Conservation (phyloP, 768 basidiomycete species). For the Lentinula guzmanii region DNA sequence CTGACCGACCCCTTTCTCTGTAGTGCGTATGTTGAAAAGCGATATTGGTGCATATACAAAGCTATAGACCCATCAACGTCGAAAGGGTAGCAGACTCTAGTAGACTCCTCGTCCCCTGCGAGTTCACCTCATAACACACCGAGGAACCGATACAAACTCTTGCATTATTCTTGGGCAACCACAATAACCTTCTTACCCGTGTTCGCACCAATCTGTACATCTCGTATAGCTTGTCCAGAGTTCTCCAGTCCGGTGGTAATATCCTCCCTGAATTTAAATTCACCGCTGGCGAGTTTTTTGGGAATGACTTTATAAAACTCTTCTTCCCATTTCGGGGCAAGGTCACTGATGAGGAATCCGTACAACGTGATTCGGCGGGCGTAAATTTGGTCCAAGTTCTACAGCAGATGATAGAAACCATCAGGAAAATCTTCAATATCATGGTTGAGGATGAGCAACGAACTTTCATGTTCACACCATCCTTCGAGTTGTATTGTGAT, state of each 20-base stretch:
- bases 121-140: too few species aligned
- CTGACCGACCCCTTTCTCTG: too few species aligned
- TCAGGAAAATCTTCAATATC: neutral
- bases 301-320: conserved; percentile 26
- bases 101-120: too few species aligned
- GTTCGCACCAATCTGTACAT: conserved; percentile 27
- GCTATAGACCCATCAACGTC: too few species aligned
- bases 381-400: conserved; percentile 7
- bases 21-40: too few species aligned
- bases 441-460: neutral
- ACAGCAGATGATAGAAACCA: neutral
- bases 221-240: conserved; percentile 22
- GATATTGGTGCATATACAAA: too few species aligned
- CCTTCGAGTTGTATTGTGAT: neutral
- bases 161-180: conserved; percentile 6
- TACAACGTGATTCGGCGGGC: conserved; percentile 8
- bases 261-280: conserved; percentile 26
- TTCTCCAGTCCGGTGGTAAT: conserved; percentile 22
- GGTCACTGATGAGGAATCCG: conserved; percentile 27
- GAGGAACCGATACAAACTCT: neutral
- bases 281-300: conserved; percentile 20
- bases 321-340: conserved; percentile 19
- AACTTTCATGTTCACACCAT: conserved; percentile 5
- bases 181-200: conserved; percentile 14
- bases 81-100: too few species aligned